A percentile compares a stretch with the other conserved stretches of the same genome.
phyloP scores from a whole-genome alignment of 352 stramenopile species.

The Pythium sukuiense region DNA sequence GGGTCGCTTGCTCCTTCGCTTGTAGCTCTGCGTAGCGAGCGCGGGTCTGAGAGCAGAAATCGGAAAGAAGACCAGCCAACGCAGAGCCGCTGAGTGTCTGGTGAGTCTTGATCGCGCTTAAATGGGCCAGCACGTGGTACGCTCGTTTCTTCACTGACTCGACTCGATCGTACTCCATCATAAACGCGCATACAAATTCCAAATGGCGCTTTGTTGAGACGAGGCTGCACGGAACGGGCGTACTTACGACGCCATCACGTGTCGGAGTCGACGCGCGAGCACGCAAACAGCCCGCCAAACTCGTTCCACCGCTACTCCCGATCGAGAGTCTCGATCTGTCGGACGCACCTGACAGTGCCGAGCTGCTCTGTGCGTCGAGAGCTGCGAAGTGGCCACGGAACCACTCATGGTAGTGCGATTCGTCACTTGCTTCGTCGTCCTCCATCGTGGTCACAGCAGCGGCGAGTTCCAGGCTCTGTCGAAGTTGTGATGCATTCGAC shows the following conservation, averaged over 20 bases:
- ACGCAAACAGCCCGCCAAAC: not conserved
- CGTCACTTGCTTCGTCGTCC: slow-evolving; percentile 1
- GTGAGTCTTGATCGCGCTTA: slow-evolving; percentile 42
- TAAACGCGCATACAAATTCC: slow-evolving; percentile 41
- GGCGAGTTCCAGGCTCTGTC: slow-evolving; percentile 33
- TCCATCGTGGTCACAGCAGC: slow-evolving; percentile 14
- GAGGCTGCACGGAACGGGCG: slow-evolving; percentile 14
- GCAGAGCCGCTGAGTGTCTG: slow-evolving; percentile 26
- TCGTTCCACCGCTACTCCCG: not conserved
- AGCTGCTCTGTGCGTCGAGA: not conserved
- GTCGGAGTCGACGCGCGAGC: not conserved
- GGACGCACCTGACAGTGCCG: not conserved
- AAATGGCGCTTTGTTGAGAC: slow-evolving; percentile 37
- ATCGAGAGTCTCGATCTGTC: slow-evolving; percentile 3
- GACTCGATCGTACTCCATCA: slow-evolving; percentile 36
- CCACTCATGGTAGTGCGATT: slow-evolving; percentile 31
- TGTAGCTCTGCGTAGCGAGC: slow-evolving; percentile 27
- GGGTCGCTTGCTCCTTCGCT: slow-evolving; percentile 17
- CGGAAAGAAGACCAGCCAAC: slow-evolving; percentile 30
- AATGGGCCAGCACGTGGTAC: slow-evolving; percentile 32
- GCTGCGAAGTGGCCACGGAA: slow-evolving; percentile 24
- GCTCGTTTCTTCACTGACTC: slow-evolving; percentile 8
- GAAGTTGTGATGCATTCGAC: slow-evolving; percentile 22
- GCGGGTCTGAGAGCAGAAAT: slow-evolving; percentile 38
- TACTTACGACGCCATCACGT: not conserved